Evolutionary conservation across 805 yeast genomes (phyloP), one percentile per base, ranked within the genome.

Genomic region (Ogataea ramenticola): DNA sequence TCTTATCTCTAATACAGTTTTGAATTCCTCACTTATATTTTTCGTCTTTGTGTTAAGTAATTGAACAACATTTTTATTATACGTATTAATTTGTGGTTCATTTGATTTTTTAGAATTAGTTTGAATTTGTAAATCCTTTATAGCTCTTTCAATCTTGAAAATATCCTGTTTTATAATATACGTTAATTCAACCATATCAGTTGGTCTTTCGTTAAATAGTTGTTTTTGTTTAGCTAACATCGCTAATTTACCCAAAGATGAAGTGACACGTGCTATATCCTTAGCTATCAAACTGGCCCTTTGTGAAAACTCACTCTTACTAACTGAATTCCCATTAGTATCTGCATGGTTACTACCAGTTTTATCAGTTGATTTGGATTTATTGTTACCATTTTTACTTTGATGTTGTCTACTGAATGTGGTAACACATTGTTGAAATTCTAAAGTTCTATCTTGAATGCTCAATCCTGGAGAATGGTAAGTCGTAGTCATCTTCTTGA

Each of bases 171-270:
- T 86, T 48, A 84, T 81, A 36, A 89, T 82, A 52, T 82, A 86
- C 0, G 99, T 90, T 50, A 93, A 70, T 61, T 93, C 96, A 19
- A 90, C 86, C 49, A 93, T 87, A 58, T 93, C 98, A 15, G 87
- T 82, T 1, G 98, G 97, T 52, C 85, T 82, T 64, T 93, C 99
- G 57, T 90, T 96, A 52, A 93, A 87, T 58, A 91, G 65, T 17
- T 96, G 95, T 60, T 89, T 90, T 53, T 89, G 72, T 61, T 85
- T 88, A 3, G 99, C 97, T 50, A 93, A 57, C 32, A 19, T 32
- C 3, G 98, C 96, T 43, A 93, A 70, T 55, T 88, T 82, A 33
- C 84, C 79, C 44, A 93, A 69, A 53, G 89, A 70, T 43, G 79
- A 87, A 6, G 96, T 90, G 12, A 91, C 87, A 43, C 80, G 82